Conservation (phyloP, 2,329 filamentous ascomycete species). For the Albophoma yamanashiensis region DNA sequence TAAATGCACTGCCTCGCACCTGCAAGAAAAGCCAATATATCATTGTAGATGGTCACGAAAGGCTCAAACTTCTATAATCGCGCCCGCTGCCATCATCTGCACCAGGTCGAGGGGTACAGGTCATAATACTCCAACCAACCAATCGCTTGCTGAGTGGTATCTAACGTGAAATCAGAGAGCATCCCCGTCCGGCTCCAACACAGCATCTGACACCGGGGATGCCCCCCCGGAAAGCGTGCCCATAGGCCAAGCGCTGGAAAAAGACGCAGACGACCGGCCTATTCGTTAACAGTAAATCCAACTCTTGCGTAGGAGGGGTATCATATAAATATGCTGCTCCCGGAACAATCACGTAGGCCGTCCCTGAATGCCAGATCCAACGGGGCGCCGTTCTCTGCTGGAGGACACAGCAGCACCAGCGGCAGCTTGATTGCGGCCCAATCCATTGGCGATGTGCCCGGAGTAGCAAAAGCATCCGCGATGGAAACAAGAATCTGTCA, state of each 20-base stretch:
- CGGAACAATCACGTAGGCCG: neutral
- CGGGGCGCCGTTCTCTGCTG: neutral
- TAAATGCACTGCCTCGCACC: no score
- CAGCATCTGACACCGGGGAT: neutral
- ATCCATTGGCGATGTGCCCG: no score
- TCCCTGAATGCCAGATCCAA: neutral
- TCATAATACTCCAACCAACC: neutral
- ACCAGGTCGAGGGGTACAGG: neutral
- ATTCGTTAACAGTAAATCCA: neutral
- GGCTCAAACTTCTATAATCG: neutral
- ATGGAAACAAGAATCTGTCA: conserved; percentile 2
- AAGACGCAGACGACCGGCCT: neutral
- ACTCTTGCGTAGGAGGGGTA: neutral
- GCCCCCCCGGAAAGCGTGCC: neutral
- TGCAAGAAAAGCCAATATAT: neutral
- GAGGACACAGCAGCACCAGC: neutral
- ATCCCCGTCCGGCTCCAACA: neutral
- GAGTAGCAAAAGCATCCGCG: neutral
- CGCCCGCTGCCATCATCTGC: neutral
- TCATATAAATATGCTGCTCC: neutral
- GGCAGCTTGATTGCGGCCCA: neutral
- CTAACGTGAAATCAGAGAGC: neutral
- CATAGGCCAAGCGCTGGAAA: neutral
- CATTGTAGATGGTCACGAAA: neutral
- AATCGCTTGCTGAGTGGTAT: neutral